These are phyloP conservation scores for Cytospora paraplurivora DNA, from an alignment of 2,329 filamentous ascomycete genomes.

Conservation along the genomic window DNA sequence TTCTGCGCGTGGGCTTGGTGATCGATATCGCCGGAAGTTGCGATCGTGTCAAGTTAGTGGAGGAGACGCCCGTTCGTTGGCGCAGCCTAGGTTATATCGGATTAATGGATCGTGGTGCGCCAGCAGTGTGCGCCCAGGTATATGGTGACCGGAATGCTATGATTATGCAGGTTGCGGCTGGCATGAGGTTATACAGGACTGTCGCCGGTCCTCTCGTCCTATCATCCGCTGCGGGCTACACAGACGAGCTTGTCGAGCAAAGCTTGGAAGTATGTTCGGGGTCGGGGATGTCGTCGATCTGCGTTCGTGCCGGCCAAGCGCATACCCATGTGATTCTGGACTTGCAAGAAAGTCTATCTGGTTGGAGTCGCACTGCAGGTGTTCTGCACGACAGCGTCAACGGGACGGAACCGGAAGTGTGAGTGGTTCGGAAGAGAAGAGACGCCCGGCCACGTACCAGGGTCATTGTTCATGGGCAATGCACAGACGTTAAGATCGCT, in stretches of 20 bases:
- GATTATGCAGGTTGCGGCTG: background rate
- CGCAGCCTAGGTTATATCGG: background rate
- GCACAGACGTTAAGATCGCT: slow-evolving; percentile 8
- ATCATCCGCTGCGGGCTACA: background rate
- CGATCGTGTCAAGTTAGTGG: background rate
- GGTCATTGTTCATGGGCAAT: slow-evolving; percentile 4
- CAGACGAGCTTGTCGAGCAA: background rate
- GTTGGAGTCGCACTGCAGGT: slow-evolving; percentile 21
- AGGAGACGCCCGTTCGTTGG: slow-evolving; percentile 10
- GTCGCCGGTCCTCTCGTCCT: too few relatives aligned
- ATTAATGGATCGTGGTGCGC: background rate
- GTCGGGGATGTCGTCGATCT: slow-evolving; percentile 7
- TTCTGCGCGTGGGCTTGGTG: background rate
- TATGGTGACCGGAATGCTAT: background rate
- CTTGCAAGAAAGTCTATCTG: slow-evolving; percentile 12
- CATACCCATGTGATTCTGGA: slow-evolving; percentile 6
- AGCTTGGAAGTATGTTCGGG: background rate
- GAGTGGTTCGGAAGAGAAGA: slow-evolving; percentile 17
- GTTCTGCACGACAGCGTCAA: slow-evolving; percentile 16
- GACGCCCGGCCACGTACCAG: slow-evolving; percentile 5
- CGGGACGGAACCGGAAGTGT: slow-evolving; percentile 9
- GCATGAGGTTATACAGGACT: background rate
- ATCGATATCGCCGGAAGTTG: slow-evolving; percentile 1
- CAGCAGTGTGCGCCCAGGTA: background rate
- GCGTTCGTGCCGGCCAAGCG: slow-evolving; percentile 12